Percentiles rank a stretch among this genome's conserved stretches.
These are phyloP conservation scores for Penicillium decumbens DNA, from an alignment of 2,329 filamentous ascomycete species.

Conservation along the genomic window DNA sequence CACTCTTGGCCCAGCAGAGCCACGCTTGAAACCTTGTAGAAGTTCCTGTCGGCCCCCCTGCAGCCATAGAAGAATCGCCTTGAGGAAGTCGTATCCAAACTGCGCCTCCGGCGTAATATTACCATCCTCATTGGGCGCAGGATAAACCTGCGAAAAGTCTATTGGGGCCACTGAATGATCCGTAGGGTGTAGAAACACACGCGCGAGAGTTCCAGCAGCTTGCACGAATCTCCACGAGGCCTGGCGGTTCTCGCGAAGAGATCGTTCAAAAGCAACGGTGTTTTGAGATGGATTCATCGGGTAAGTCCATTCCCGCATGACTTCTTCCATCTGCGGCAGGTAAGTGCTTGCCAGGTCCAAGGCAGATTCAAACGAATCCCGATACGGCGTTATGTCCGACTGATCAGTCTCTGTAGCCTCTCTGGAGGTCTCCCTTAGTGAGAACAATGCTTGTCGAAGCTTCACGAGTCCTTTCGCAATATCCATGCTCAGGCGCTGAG, in stretches of 20 bases:
- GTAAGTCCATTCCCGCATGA: conserved; percentile 55
- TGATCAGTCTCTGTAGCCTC: conserved; percentile 27
- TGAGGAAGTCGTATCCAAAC: conserved; percentile 62
- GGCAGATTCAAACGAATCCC: conserved; percentile 39
- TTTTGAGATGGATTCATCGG: conserved; percentile 53
- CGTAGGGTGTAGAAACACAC: conserved; percentile 39
- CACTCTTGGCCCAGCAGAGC: conserved; percentile 38
- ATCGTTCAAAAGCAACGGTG: conserved; percentile 53
- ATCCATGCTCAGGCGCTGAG: conserved; percentile 51
- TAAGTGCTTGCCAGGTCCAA: conserved; percentile 45
- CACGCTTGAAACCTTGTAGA: conserved; percentile 54
- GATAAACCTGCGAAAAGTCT: conserved; percentile 49
- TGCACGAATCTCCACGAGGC: conserved; percentile 58
- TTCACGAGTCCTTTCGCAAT: conserved; percentile 54
- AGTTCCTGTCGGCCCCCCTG: conserved; percentile 55
- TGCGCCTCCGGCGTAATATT: conserved; percentile 42
- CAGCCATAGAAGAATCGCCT: conserved; percentile 59
- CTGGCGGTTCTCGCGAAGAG: conserved; percentile 53
- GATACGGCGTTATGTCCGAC: conserved; percentile 31
- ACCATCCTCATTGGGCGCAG: conserved; percentile 44
- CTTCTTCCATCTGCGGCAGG: conserved; percentile 54
- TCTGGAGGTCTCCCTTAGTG: conserved; percentile 39
- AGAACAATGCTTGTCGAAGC: conserved; percentile 54
- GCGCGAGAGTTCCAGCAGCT: conserved; percentile 55
- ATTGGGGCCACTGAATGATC: conserved; percentile 12